Base-by-base conservation (phyloP, 2,329 filamentous ascomycete genomes). In the Sordariomycetes sp. region DNA sequence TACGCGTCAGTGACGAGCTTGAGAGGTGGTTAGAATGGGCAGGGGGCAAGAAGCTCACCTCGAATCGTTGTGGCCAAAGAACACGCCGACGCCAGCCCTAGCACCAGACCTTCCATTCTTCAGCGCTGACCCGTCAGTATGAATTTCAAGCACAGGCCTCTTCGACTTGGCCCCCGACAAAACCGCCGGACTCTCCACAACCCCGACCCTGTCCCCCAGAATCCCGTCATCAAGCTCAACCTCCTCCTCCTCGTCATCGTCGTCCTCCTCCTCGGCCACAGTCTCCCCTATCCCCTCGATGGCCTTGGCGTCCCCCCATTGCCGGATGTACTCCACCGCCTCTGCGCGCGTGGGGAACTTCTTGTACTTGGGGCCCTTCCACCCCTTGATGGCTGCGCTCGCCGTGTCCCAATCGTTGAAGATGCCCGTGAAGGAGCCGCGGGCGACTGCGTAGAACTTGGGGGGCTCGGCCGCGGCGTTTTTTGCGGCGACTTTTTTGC, bases 251-350 rank as follows among this genome's bases (percentile, higher is more conserved):
- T 65, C 63, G 0, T 64, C 65, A n/a, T 65, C 61, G 34, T 55
- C 58, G 58, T 60, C 60, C 22, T 56, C 51, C 20, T 60, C 53
- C 32, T 59, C 59, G 13, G 35, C 62, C 39, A 52, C 63, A 57
- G 60, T 66, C 57, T 66, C 66, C 24, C 72, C 72, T 48, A 76
- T 64, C 2, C 68, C 69, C 48, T 72, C 66, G 52, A 74, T 69
- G 2, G 74, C 72, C n/a, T 72, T 71, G 22, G 67, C 68, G 59
- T 70, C 74, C n/a, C 74, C 74, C 56, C 72, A 70, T 62, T 71
- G 65, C 60, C 70, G 72, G 56, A 96, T 87, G 67, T 88, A 96
- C 22, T 81, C 81, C 65, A 92, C 82, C 0, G 92, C 92, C 68
- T 95, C 90, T 58, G 76, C 76, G 28, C 78, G 76, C 1, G 81